These are phyloP conservation scores for Novymonas esmeraldas DNA, from an alignment of 208 protist genomes.

Conservation along the genomic window DNA sequence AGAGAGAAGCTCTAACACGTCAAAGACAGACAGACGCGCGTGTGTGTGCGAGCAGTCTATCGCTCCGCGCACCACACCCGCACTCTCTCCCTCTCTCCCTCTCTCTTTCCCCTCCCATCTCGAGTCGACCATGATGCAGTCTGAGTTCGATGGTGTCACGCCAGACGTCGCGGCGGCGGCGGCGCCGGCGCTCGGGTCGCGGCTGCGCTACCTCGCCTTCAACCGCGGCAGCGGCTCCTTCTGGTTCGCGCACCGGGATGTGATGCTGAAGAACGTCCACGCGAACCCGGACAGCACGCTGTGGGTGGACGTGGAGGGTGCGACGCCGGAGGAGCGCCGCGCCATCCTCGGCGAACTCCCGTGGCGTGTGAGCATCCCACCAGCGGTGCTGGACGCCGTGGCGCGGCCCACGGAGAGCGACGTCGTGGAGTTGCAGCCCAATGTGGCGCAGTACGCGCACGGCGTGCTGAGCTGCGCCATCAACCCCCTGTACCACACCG, in stretches of 20 bases:
- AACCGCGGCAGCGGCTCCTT: slow-evolving; percentile 25
- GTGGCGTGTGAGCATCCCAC: slow-evolving; percentile 37
- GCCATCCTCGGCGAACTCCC: slow-evolving; percentile 37
- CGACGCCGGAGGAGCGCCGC: slow-evolving; percentile 38
- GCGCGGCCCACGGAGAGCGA: slow-evolving; percentile 58
- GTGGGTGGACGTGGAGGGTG: slow-evolving; percentile 64
- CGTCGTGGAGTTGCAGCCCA: slow-evolving; percentile 64
- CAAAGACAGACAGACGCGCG: too few species aligned
- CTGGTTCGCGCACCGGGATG: slow-evolving; percentile 20
- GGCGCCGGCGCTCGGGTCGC: slow-evolving; percentile 1
- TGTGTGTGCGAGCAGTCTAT: not conserved
- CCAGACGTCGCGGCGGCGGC: not conserved
- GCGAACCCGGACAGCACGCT: slow-evolving; percentile 26
- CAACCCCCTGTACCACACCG: slow-evolving; percentile 24
- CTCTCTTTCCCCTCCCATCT: not conserved
- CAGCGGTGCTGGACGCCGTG: slow-evolving; percentile 49
- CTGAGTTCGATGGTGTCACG: slow-evolving; percentile 5
- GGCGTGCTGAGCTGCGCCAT: slow-evolving; percentile 62
- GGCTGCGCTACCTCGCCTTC: slow-evolving; percentile 33
- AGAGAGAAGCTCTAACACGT: too few species aligned
- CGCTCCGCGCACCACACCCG: not conserved
- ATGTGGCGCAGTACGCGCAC: slow-evolving; percentile 44
- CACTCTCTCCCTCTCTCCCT: not conserved
- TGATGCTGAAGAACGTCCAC: slow-evolving; percentile 34
- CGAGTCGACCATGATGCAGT: slow-evolving; percentile 7